phyloP scores from a whole-genome alignment of 164 flowering plant species.

The Nymphaea colorata region DNA sequence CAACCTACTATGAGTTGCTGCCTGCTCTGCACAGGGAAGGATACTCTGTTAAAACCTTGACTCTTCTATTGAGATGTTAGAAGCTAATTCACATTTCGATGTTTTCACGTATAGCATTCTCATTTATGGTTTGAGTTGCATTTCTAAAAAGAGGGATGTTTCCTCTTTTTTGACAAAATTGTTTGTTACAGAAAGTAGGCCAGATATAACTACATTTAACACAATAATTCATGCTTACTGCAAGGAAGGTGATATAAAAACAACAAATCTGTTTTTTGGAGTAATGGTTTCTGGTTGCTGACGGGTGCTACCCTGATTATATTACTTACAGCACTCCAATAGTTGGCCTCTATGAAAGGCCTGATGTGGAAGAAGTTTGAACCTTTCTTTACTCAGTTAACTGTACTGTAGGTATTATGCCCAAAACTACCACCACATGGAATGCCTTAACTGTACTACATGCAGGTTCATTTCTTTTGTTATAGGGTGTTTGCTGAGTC shows the following conservation, averaged over 20 bases:
- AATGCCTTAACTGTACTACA: conserved; percentile 19
- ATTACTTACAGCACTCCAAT: conserved; percentile 50
- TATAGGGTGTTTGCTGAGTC: not conserved
- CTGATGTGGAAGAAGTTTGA: conserved; percentile 34
- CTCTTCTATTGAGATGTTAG: conserved; percentile 40
- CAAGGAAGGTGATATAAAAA: conserved; percentile 34
- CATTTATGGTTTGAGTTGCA: conserved; percentile 36
- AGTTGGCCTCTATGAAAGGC: conserved; percentile 42
- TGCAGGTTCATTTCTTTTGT: not conserved
- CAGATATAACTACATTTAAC: conserved; percentile 51
- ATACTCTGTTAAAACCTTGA: conserved; percentile 24
- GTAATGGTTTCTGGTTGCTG: conserved; percentile 8
- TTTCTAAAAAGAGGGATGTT: conserved; percentile 30
- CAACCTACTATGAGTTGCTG: conserved; percentile 60
- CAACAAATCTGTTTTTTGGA: conserved; percentile 35
- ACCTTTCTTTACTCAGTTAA: conserved; percentile 41
- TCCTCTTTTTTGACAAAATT: conserved; percentile 43
- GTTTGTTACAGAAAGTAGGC: conserved; percentile 44
- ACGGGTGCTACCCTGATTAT: conserved; percentile 34
- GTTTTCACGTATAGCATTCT: conserved; percentile 54
- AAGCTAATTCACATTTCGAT: conserved; percentile 27
- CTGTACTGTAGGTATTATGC: conserved; percentile 36
- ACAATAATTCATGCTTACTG: conserved; percentile 46
- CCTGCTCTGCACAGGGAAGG: conserved; percentile 40
- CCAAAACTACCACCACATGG: conserved; percentile 47